Base-by-base conservation (phyloP, 1,284 basidiomycete species). In the Moesziomyces parantarcticus region DNA sequence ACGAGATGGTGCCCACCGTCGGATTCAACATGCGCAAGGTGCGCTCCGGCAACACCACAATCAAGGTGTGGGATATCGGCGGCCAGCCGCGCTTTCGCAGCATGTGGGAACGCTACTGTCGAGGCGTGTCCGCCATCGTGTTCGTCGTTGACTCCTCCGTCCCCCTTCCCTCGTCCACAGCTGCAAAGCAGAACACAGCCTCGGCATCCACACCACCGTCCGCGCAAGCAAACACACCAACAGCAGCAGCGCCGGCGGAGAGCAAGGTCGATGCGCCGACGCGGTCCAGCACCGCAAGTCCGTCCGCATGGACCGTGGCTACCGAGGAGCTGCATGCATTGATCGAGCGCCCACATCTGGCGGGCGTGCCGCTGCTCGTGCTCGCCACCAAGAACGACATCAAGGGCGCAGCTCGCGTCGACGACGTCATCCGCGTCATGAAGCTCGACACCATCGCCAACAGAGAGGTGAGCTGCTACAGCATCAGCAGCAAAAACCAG, bases 331-430 rank as follows among this genome's bases (percentile, higher is more conserved):
- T 98, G 5, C 93, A 96, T 80, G 90, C 94, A 43, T 86, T 98
- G 3, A 87, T 98, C 22, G 86, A 88, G 13, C 89, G 94, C 44
- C 88, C 90, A 0, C 89, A 88, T 23, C 88, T 98, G 22, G 83
- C 86, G 1, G 90, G 91, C 0, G 93, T 97, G 3, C 95, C 95
- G 1, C 84, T 98, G 40, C 88, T 98, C 16, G 94, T 98, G 89
- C 87, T 98, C 23, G 96, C 94, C 1, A 98, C 97, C 85, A 99
- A 99, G 87, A 97, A 94, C 80, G 96, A 98, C 81, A 78, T 98
- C 2, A 88, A 90, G 2, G 89, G 87, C 13, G 92, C 94, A 62
- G 89, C 91, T 1, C 85, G 89, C 13, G 92, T 95, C 1, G 92
- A 94, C 76, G 92, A 97, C 64, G 86, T 98, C 50, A 95, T 98